Conservation (phyloP, 2,329 filamentous ascomycete species). For the Neonectria hederae region DNA sequence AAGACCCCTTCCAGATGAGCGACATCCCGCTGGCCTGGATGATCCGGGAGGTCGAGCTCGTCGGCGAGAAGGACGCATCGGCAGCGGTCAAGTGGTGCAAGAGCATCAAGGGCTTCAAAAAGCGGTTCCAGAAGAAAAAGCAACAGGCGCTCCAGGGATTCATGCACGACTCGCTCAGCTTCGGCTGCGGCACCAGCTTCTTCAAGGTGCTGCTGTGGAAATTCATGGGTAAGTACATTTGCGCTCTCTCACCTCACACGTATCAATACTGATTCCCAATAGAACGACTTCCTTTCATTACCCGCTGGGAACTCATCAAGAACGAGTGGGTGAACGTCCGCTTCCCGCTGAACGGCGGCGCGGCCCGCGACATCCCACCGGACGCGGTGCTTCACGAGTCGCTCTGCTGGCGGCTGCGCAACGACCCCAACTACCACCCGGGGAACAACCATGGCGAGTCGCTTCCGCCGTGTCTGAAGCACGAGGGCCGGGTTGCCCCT, state of each 20-base stretch:
- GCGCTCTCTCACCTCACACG: neutral
- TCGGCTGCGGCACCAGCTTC: slow-evolving; percentile 50
- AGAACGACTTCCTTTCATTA: slow-evolving; percentile 53
- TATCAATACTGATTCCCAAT: neutral
- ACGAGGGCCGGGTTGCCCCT: neutral
- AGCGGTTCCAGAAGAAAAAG: slow-evolving; percentile 43
- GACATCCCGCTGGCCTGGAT: slow-evolving; percentile 63
- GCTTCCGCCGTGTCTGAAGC: slow-evolving; percentile 1
- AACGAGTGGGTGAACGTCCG: slow-evolving; percentile 46
- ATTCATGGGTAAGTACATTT: slow-evolving; percentile 52
- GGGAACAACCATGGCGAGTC: slow-evolving; percentile 6
- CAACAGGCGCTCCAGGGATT: slow-evolving; percentile 45
- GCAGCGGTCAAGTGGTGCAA: slow-evolving; percentile 50
- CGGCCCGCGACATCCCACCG: slow-evolving; percentile 50
- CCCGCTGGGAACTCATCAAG: slow-evolving; percentile 51
- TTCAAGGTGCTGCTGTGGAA: slow-evolving; percentile 54
- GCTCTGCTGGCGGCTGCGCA: neutral
- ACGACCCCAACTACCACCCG: neutral
- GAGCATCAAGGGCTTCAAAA: slow-evolving; percentile 46
- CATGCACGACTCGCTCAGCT: slow-evolving; percentile 52
- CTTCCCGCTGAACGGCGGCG: slow-evolving; percentile 51
- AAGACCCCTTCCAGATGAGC: slow-evolving; percentile 55
- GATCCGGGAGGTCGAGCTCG: slow-evolving; percentile 57
- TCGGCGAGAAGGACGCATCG: slow-evolving; percentile 44
- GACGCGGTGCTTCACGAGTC: slow-evolving; percentile 51